Evolutionary conservation across 2,329 filamentous ascomycete species (phyloP).

Genomic region (Pseudocercospora crystallina): DNA sequence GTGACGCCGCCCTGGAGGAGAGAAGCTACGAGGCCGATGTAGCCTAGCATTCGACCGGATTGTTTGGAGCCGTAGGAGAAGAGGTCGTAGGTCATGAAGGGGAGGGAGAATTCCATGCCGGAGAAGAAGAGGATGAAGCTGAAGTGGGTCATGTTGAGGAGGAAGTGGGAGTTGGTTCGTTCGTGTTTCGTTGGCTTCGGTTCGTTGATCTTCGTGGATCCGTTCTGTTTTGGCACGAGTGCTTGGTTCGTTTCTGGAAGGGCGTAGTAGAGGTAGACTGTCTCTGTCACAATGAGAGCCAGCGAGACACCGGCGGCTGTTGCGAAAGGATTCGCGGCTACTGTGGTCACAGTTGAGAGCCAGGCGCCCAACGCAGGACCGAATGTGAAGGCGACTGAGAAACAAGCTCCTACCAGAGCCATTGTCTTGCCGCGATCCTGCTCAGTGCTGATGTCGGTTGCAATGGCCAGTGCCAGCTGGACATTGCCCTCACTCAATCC

Average conservation of each 20-base stretch:
- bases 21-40: constrained; percentile 86
- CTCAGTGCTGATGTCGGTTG: constrained; percentile 90
- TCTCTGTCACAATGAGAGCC: constrained; percentile 80
- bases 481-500: constrained; percentile 96
- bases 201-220: constrained; percentile 27
- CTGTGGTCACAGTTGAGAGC: constrained; percentile 72
- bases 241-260: constrained; percentile 79
- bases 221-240: constrained; percentile 27
- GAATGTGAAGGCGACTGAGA: constrained; percentile 95
- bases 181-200: constrained; percentile 33
- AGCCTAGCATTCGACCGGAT: constrained; percentile 84
- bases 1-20: constrained; percentile 93
- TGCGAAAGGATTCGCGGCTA: constrained; percentile 89
- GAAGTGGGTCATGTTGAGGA: constrained; percentile 85
- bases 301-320: constrained; percentile 87
- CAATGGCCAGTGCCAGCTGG: constrained; percentile 92
- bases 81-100: constrained; percentile 95
- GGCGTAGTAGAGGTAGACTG: constrained; percentile 76
- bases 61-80: constrained; percentile 77
- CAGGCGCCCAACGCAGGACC: constrained; percentile 89
- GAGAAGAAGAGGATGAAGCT: constrained; percentile 95
- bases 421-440: constrained; percentile 83
- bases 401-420: constrained; percentile 94
- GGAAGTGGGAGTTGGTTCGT: constrained; percentile 76
- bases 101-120: constrained; percentile 95